A percentile compares a stretch with the other conserved stretches of the same genome.
Conservation (phyloP, 2,329 filamentous ascomycete genomes). For the Trematosphaeria pertusa region DNA sequence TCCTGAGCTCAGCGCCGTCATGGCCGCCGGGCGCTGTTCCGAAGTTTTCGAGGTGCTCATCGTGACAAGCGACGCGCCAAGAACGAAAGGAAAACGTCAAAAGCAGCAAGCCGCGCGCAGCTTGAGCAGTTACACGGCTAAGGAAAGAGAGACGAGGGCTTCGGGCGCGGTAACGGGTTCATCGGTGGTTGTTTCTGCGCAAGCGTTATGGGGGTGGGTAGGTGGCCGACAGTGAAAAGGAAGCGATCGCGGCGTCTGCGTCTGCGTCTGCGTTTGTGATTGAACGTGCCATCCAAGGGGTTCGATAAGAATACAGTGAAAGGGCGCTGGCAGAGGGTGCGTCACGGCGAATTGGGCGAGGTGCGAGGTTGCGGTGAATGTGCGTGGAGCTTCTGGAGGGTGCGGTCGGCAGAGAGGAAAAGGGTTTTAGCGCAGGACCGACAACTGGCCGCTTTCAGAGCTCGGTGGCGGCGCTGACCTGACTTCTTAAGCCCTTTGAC, state of each 20-base stretch:
- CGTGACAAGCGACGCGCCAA: conserved; percentile 15
- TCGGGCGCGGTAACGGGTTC: conserved; percentile 32
- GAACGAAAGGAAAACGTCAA: conserved; percentile 12
- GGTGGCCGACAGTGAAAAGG: conserved; percentile 14
- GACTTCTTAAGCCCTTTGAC: conserved; percentile 10
- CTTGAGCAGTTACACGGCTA: conserved; percentile 29
- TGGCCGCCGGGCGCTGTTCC: conserved; percentile 26
- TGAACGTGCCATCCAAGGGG: conserved; percentile 41
- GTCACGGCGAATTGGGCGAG: conserved; percentile 22
- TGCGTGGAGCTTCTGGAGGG: conserved; percentile 16
- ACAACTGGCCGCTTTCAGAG: conserved; percentile 16
- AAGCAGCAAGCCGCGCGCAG: conserved; percentile 14
- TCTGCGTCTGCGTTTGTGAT: conserved; percentile 22
- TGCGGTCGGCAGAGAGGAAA: conserved; percentile 26
- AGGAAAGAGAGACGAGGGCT: conserved; percentile 27
- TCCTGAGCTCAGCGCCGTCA: conserved; percentile 25
- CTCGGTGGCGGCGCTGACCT: conserved; percentile 5
- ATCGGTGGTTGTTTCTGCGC: conserved; percentile 33
- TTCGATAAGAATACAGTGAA: conserved; percentile 10
- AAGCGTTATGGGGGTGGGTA: conserved; percentile 6
- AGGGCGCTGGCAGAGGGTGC: conserved; percentile 13
- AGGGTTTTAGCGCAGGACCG: conserved; percentile 25
- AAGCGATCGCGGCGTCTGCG: conserved; percentile 21
- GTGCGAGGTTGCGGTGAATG: conserved; percentile 13
- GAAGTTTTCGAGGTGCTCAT: conserved; percentile 29